Base-by-base conservation (phyloP, 192 early-diverging fungal species). In the Coemansia pectinata region DNA sequence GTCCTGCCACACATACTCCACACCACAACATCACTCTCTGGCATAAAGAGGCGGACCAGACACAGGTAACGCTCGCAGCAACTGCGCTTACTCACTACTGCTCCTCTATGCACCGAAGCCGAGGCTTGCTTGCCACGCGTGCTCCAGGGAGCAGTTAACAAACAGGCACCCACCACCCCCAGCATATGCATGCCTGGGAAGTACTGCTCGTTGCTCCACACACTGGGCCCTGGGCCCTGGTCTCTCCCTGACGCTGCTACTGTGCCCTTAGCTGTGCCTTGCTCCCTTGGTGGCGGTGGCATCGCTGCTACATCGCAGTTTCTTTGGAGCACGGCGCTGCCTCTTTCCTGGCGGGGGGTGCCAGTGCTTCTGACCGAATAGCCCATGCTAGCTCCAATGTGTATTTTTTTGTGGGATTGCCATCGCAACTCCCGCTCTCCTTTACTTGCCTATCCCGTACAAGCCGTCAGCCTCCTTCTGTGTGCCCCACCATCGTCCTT, bases 41-140 rank as follows among this genome's bases (percentile, higher is more conserved):
- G 66, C 11, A 44, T 29, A 68, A 57, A 59, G 66, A 48, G 65
- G 47, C 58, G 42, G 57, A 42, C 44, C 44, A 66, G 72, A 73
- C 67, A 66, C 72, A 73, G 72, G 72, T 73, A 73, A 73, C 60
- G 39, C 50, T 67, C 47, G 65, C 72, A 73, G 60, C 29, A 38
- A 14, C 66, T 50, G 65, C 60, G 36, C 40, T 5, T 33, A 29
- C 53, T 23, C 40, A 29, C 63, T 66, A 72, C 70, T 66, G 53
- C 70, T 42, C 25, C 36, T 59, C 29, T 40, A 25, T 55, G 55
- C 55, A 33, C 55, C 55, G 5, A 31, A 0, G 57, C 66, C 33
- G 57, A 41, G 66, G 29, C 12, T 57, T 34, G 36, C 19, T 34
- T 23, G 11, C 44, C 31, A 29, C 23, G 25, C 50, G 25, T 27